phyloP scores from a whole-genome alignment of 108 stramenopile genomes.

The Cyclostephanos invisitatus region DNA sequence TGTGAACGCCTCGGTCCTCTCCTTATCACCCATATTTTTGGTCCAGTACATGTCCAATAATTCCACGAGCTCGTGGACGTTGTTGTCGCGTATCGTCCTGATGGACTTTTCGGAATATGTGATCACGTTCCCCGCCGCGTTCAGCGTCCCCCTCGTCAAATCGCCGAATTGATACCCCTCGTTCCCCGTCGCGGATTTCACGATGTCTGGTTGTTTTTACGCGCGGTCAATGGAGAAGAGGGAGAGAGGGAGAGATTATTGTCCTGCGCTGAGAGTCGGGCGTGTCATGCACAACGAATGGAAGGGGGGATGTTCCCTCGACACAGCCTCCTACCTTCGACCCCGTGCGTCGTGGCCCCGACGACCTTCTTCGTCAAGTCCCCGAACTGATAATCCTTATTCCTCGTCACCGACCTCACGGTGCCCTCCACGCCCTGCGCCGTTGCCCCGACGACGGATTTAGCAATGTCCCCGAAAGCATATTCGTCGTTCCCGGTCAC shows the following conservation, averaged over 20 bases:
- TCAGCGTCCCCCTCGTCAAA: slow-evolving; percentile 24
- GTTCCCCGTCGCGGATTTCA: slow-evolving; percentile 23
- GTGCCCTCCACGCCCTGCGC: slow-evolving; percentile 11
- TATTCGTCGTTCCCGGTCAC: slow-evolving; percentile 30
- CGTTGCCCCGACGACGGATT: slow-evolving; percentile 19
- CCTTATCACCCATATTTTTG: slow-evolving; percentile 34
- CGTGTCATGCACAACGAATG: too few relatives aligned
- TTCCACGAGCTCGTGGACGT: slow-evolving; percentile 46
- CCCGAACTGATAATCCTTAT: slow-evolving; percentile 39
- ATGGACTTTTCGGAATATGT: slow-evolving; percentile 50
- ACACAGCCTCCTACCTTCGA: not conserved
- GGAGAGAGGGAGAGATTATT: not conserved
- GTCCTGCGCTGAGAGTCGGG: not conserved
- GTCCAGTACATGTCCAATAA: slow-evolving; percentile 40
- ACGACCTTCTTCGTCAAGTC: slow-evolving; percentile 31
- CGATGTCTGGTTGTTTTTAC: slow-evolving; percentile 4
- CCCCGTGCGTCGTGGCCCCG: slow-evolving; percentile 7
- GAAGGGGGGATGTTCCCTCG: not conserved
- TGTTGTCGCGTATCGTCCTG: slow-evolving; percentile 28
- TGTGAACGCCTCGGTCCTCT: slow-evolving; percentile 32
- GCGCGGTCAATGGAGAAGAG: not conserved
- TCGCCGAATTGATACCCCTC: slow-evolving; percentile 42
- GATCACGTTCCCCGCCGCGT: slow-evolving; percentile 23
- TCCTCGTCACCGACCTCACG: slow-evolving; percentile 18
- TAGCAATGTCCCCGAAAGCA: slow-evolving; percentile 32